phyloP scores from a whole-genome alignment of 2,329 filamentous ascomycete species.

The Colletotrichum scovillei region DNA sequence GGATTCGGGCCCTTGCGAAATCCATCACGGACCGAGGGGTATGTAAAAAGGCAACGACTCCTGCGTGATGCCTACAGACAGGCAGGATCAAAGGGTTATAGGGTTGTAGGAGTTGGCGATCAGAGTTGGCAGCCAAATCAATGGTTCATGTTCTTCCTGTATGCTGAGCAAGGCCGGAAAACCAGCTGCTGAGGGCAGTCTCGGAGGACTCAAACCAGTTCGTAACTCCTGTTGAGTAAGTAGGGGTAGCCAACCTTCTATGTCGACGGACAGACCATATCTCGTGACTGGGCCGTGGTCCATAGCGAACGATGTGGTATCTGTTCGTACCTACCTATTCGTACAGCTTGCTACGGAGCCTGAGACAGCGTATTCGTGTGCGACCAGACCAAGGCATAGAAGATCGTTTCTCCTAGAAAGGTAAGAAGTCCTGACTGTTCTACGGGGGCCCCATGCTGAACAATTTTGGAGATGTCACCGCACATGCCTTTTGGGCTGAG shows the following conservation, averaged over 20 bases:
- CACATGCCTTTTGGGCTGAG: conserved; percentile 1
- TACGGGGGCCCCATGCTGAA: not conserved
- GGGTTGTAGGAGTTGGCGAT: not conserved
- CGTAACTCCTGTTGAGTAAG: conserved; percentile 22
- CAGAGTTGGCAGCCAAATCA: not conserved
- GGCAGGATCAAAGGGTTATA: not conserved
- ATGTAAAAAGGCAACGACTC: not conserved
- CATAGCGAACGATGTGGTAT: conserved; percentile 6
- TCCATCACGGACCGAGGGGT: not conserved
- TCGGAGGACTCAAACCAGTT: conserved; percentile 15
- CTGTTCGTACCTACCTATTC: not conserved
- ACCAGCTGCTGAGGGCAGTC: conserved; percentile 17
- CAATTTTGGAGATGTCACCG: not conserved
- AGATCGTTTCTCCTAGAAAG: conserved; percentile 23
- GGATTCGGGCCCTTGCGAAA: conserved; percentile 21
- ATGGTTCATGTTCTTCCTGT: not conserved
- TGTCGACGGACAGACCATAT: conserved; percentile 2
- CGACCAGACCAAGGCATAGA: not conserved
- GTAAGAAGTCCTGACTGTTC: not conserved
- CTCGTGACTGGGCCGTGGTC: not conserved
- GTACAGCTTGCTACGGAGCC: not conserved
- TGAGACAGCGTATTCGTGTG: conserved; percentile 9
- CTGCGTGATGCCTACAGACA: not conserved
- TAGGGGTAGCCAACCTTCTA: conserved; percentile 5
- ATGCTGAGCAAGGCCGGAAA: conserved; percentile 9